phyloP scores from a whole-genome alignment of 2,329 filamentous ascomycete species.

The Seiridium unicorne region DNA sequence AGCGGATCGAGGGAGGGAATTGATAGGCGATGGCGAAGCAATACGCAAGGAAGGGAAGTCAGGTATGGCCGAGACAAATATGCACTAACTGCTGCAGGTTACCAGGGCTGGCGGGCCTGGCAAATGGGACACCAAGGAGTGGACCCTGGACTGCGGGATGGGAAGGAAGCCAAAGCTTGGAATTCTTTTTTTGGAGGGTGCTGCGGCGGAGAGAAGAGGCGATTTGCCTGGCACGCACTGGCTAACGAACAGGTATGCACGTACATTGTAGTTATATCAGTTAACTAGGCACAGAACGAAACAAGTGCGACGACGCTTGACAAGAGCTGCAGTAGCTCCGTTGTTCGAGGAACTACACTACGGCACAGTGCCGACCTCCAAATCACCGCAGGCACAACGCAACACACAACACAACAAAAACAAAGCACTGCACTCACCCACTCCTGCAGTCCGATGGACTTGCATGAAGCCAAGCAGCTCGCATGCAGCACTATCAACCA shows the following conservation, averaged over 20 bases:
- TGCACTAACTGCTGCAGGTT: neutral
- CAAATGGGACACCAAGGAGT: neutral
- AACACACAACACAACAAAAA: neutral
- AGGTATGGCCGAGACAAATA: neutral
- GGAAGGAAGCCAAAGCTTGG: neutral
- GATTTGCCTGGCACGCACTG: neutral
- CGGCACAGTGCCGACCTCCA: neutral
- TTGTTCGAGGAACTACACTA: neutral
- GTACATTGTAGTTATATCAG: too few relatives aligned
- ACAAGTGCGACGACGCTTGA: neutral
- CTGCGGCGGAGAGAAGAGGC: neutral
- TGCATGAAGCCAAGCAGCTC: constrained; percentile 2
- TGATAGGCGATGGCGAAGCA: neutral
- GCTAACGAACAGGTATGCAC: too few relatives aligned
- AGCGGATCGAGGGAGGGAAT: neutral
- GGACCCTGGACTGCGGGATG: neutral
- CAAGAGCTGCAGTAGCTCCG: neutral
- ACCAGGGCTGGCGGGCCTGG: too few relatives aligned
- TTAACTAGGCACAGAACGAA: neutral
- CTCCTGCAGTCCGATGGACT: neutral
- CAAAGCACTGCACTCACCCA: neutral
- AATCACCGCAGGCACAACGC: neutral
- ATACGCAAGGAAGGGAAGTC: neutral
- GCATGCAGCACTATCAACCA: neutral
- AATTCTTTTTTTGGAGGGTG: constrained; percentile 3